A percentile compares a stretch with the other conserved stretches of the same genome.
Evolutionary conservation across 345 rosid genomes (phyloP).

Genomic region (Mercurialis annua): DNA sequence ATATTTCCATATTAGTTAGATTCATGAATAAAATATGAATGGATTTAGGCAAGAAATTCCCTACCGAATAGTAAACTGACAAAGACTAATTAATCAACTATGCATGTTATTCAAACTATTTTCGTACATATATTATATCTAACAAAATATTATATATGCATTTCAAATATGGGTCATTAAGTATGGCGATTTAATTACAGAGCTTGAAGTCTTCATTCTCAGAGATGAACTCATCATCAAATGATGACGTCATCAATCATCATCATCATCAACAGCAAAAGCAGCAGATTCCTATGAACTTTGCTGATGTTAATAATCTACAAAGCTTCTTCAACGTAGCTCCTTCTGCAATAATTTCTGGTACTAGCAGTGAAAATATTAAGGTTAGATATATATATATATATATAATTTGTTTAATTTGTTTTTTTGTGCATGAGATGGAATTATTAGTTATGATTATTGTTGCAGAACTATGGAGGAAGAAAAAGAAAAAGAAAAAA

Average conservation of each 20-base stretch:
- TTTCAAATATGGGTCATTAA: neutral
- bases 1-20: too few relatives aligned
- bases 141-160: too few relatives aligned
- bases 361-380: conserved; percentile 7
- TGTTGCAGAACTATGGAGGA: conserved; percentile 18
- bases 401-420: neutral
- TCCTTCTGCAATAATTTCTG: conserved; percentile 20
- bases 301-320: conserved; percentile 13
- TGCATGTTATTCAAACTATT: too few relatives aligned
- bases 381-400: conserved; percentile 12
- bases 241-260: conserved; percentile 20
- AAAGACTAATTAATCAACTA: too few relatives aligned
- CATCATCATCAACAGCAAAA: conserved; percentile 24
- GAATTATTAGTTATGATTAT: neutral
- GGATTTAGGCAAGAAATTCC: too few relatives aligned
- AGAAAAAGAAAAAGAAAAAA: conserved; percentile 39
- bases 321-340: conserved; percentile 17
- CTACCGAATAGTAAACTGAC: too few relatives aligned
- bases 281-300: conserved; percentile 24
- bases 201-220: conserved; percentile 17
- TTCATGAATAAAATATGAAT: too few relatives aligned
- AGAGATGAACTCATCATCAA: conserved; percentile 15
- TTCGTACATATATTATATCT: too few relatives aligned
- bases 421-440: too few relatives aligned
- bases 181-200: conserved; percentile 12